These are phyloP conservation scores for Nannochloropsis gaditana DNA, from an alignment of 108 stramenopile species.

Conservation along the genomic window DNA sequence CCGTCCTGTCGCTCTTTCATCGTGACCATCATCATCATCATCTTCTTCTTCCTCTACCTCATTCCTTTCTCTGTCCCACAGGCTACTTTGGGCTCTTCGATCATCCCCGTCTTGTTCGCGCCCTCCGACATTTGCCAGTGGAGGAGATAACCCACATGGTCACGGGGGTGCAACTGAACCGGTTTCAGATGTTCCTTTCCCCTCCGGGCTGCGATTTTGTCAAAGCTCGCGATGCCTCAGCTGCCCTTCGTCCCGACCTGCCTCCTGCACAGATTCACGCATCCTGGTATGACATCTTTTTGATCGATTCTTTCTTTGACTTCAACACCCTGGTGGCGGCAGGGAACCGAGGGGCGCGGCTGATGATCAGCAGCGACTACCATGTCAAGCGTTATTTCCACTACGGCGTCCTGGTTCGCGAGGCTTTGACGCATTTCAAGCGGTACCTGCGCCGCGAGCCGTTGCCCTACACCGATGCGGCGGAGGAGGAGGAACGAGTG, in stretches of 20 bases:
- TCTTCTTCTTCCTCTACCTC: background rate
- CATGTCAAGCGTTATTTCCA: background rate
- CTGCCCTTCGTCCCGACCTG: background rate
- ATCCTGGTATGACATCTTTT: slow-evolving; percentile 7
- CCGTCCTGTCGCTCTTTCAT: background rate
- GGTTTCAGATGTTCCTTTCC: background rate
- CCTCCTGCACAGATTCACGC: slow-evolving; percentile 15
- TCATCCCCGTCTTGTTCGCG: slow-evolving; percentile 7
- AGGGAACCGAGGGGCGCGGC: background rate
- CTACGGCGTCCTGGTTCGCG: background rate
- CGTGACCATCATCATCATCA: background rate
- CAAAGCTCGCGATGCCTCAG: background rate
- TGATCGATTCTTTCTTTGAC: slow-evolving; percentile 15
- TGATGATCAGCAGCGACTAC: background rate
- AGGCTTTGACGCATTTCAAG: background rate
- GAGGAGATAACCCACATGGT: background rate
- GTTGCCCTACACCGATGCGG: background rate
- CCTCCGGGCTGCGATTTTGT: background rate
- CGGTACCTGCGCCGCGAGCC: background rate
- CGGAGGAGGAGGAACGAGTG: background rate
- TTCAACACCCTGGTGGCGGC: background rate
- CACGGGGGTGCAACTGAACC: background rate
- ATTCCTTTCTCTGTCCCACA: background rate
- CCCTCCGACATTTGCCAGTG: background rate
- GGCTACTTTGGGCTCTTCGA: background rate